Evolutionary conservation across 257 asterid genomes (phyloP).

Genomic region (Scutellaria galericulata): DNA sequence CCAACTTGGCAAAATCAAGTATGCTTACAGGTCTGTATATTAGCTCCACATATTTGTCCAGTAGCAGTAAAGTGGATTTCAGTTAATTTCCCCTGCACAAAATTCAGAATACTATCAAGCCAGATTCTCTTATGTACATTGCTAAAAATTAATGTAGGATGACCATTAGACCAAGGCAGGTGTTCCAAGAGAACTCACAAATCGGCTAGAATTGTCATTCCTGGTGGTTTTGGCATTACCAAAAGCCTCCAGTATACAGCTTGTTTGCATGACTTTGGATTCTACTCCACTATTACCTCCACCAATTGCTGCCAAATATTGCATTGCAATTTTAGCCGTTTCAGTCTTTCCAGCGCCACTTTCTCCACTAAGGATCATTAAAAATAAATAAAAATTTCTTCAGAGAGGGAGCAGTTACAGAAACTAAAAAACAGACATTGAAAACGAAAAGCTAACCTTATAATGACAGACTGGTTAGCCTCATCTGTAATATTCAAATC

Average conservation of each 20-base stretch:
- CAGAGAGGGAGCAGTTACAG: neutral
- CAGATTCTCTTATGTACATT: conserved; percentile 25
- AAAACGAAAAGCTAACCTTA: conserved; percentile 65
- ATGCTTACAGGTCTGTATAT: conserved; percentile 84
- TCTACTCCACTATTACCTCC: conserved; percentile 75
- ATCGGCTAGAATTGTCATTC: conserved; percentile 89
- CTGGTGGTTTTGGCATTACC: conserved; percentile 93
- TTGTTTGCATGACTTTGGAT: conserved; percentile 76
- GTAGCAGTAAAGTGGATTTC: conserved; percentile 75
- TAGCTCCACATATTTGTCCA: conserved; percentile 89
- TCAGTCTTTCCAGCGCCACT: conserved; percentile 99
- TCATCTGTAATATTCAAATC: conserved; percentile 62
- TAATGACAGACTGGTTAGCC: conserved; percentile 79
- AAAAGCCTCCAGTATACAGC: conserved; percentile 86
- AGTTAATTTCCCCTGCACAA: conserved; percentile 79
- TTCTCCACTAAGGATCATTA: conserved; percentile 70
- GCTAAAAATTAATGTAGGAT: conserved; percentile 26
- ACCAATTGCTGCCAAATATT: conserved; percentile 82
- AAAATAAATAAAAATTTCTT: no score
- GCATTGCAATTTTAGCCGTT: conserved; percentile 91
- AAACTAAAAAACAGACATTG: conserved; percentile 17
- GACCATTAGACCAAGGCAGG: conserved; percentile 25
- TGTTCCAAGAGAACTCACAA: conserved; percentile 62
- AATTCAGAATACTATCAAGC: conserved; percentile 31
- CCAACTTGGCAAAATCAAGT: conserved; percentile 39